A percentile compares a stretch with the other conserved stretches of the same genome.
Conservation (phyloP, 495 filamentous ascomycete species). For the Aspergillus nanangensis region DNA sequence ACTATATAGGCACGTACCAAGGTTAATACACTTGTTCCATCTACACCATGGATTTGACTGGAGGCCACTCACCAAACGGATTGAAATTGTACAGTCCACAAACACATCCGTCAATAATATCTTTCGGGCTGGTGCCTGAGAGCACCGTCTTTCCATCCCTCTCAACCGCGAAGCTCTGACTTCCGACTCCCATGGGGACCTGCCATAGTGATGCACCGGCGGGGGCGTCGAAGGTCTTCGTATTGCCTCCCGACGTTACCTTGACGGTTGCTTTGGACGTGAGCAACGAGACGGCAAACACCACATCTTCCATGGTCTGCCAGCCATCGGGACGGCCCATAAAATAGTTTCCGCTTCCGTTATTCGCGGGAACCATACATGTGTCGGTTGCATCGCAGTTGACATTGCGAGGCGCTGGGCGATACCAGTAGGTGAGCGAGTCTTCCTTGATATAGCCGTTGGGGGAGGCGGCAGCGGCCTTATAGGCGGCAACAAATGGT, state of each 20-base stretch:
- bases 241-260: constrained; percentile 43
- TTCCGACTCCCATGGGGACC: constrained; percentile 49
- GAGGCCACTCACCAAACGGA: constrained; percentile 42
- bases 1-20: too few species aligned
- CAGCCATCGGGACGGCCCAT: constrained; percentile 49
- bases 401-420: constrained; percentile 38
- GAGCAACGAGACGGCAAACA: constrained; percentile 53
- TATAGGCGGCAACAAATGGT: constrained; percentile 54
- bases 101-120: constrained; percentile 43
- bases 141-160: constrained; percentile 39
- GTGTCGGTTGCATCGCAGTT: constrained; percentile 54
- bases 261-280: constrained; percentile 36
- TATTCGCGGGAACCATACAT: constrained; percentile 30
- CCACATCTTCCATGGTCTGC: constrained; percentile 45
- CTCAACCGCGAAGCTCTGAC: constrained; percentile 46
- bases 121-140: constrained; percentile 45
- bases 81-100: constrained; percentile 63
- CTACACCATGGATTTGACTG: too few species aligned
- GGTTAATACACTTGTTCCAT: too few species aligned
- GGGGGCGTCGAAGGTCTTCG: constrained; percentile 39
- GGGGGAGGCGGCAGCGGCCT: constrained; percentile 40
- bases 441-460: constrained; percentile 42
- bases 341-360: constrained; percentile 49
- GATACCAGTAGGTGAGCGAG: constrained; percentile 54
- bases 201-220: constrained; percentile 44